A percentile compares a stretch with the other conserved stretches of the same genome.
Conservation (phyloP, 345 rosid species). For the Hypericum perforatum region DNA sequence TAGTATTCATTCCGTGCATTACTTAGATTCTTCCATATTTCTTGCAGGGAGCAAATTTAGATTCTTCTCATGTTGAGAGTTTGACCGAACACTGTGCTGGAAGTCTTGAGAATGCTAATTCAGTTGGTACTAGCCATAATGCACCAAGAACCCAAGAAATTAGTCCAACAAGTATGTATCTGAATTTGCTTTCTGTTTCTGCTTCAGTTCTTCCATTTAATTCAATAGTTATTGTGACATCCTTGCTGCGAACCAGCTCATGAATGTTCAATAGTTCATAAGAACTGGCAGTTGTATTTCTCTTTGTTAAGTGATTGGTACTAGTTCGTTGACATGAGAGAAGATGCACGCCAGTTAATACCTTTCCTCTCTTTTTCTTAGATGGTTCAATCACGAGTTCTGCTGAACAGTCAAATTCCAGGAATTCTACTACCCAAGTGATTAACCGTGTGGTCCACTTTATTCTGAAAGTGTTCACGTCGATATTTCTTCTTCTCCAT, state of each 20-base stretch:
- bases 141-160: constrained; percentile 23
- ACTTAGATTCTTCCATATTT: background rate
- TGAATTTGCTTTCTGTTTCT: constrained; percentile 1
- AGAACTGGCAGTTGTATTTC: too few species aligned
- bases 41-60: constrained; percentile 11
- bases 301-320: too few species aligned
- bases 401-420: constrained; percentile 20
- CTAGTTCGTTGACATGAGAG: too few species aligned
- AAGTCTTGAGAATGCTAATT: constrained; percentile 12
- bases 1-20: background rate
- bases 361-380: constrained; percentile 23
- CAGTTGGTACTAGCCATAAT: constrained; percentile 14
- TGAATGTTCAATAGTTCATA: too few species aligned
- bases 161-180: constrained; percentile 32
- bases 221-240: too few species aligned
- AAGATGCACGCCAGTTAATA: background rate
- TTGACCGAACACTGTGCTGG: constrained; percentile 1
- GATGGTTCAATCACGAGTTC: constrained; percentile 27
- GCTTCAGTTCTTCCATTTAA: background rate
- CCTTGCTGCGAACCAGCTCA: too few species aligned
- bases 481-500: constrained; percentile 36
- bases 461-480: constrained; percentile 39
- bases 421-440: constrained; percentile 25
- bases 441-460: constrained; percentile 27
- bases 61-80: constrained; percentile 5